A percentile compares a stretch with the other conserved stretches of the same genome.
phyloP scores from a whole-genome alignment of 2,329 filamentous ascomycete species.

The Xylaria sp. region DNA sequence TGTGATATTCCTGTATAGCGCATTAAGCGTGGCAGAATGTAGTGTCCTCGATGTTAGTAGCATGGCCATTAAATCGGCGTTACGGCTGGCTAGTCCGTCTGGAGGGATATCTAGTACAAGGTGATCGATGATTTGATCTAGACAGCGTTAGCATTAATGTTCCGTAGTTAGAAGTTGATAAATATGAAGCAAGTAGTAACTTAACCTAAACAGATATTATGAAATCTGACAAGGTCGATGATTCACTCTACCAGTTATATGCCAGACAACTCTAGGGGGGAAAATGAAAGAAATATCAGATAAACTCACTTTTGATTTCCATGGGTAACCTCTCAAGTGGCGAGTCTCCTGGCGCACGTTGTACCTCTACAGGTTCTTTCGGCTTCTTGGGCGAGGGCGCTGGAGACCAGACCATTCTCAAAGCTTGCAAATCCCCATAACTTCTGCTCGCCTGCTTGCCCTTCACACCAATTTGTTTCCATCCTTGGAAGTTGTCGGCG shows the following conservation, averaged over 20 bases:
- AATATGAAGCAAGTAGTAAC: neutral
- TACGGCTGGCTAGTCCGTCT: slow-evolving; percentile 80
- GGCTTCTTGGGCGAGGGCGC: slow-evolving; percentile 48
- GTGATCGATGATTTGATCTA: slow-evolving; percentile 78
- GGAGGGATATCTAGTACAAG: slow-evolving; percentile 77
- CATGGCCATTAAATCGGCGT: slow-evolving; percentile 80
- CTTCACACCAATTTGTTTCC: slow-evolving; percentile 70
- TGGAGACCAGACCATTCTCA: slow-evolving; percentile 65
- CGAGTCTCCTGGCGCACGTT: slow-evolving; percentile 58
- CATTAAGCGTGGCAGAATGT: slow-evolving; percentile 76
- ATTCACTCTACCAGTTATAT: slow-evolving; percentile 16
- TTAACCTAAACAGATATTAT: slow-evolving; percentile 1
- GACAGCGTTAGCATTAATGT: slow-evolving; percentile 20
- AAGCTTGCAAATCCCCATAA: slow-evolving; percentile 66
- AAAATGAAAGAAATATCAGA: neutral
- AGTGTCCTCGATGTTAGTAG: slow-evolving; percentile 79
- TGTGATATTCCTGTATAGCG: slow-evolving; percentile 81
- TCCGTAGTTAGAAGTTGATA: neutral
- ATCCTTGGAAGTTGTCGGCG: slow-evolving; percentile 67
- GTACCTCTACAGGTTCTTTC: slow-evolving; percentile 46
- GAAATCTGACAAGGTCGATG: slow-evolving; percentile 12
- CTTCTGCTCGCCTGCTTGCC: slow-evolving; percentile 69
- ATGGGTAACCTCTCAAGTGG: slow-evolving; percentile 74
- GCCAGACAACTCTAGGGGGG: neutral
- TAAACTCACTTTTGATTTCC: slow-evolving; percentile 74